Evolutionary conservation across 345 rosid species (phyloP).

Genomic region (Geranium rotundifolium): DNA sequence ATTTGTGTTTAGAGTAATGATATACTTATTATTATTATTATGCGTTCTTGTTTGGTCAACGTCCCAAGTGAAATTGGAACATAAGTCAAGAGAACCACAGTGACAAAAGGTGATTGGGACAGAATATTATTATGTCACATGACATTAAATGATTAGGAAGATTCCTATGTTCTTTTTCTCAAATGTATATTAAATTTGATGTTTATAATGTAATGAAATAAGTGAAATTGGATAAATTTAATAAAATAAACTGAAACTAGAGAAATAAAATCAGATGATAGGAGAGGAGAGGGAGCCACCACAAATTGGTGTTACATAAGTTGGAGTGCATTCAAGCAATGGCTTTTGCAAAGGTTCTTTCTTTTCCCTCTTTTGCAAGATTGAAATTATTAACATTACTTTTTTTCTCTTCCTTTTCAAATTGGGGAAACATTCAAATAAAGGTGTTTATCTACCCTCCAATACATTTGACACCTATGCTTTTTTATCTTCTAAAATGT

Average conservation of each 20-base stretch:
- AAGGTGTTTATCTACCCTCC: background rate
- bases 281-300: slow-evolving; percentile 23
- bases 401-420: slow-evolving; percentile 11
- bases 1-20: background rate
- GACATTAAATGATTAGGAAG: slow-evolving; percentile 23
- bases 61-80: no score
- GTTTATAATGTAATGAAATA: no score
- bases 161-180: slow-evolving; percentile 11
- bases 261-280: slow-evolving; percentile 15
- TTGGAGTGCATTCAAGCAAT: slow-evolving; percentile 36
- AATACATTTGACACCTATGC: no score
- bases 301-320: slow-evolving; percentile 12
- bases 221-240: no score
- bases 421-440: background rate
- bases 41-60: no score
- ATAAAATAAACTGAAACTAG: no score
- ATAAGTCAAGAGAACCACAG: slow-evolving; percentile 20
- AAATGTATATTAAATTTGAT: no score
- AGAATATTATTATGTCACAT: background rate
- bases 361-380: slow-evolving; percentile 24
- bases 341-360: slow-evolving; percentile 36
- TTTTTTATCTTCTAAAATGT: no score
- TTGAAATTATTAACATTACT: slow-evolving; percentile 5
- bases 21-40: no score
- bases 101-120: slow-evolving; percentile 8